phyloP scores from a whole-genome alignment of 2,329 filamentous ascomycete genomes.

The Stachybotrys echinatus region DNA sequence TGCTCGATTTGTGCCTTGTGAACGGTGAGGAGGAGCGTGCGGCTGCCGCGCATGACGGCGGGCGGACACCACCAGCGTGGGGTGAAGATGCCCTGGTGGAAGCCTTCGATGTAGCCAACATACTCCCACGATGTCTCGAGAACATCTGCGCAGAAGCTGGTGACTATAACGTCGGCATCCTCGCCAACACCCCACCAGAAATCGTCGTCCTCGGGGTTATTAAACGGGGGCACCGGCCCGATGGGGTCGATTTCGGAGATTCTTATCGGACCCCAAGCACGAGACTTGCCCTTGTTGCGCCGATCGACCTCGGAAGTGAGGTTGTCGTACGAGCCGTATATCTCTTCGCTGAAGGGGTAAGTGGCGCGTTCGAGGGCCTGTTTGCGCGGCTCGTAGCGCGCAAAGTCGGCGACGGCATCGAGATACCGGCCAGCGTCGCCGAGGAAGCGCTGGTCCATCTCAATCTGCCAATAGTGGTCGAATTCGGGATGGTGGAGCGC shows the following conservation, averaged over 20 bases:
- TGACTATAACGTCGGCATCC: conserved; percentile 24
- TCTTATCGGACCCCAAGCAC: conserved; percentile 23
- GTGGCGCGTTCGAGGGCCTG: conserved; percentile 54
- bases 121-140: conserved; percentile 23
- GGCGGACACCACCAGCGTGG: conserved; percentile 29
- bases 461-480: conserved; percentile 31
- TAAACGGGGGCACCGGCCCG: conserved; percentile 19
- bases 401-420: conserved; percentile 30
- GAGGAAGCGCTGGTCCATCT: conserved; percentile 38
- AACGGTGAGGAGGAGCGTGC: conserved; percentile 22
- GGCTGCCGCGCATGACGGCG: conserved; percentile 25
- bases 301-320: conserved; percentile 24
- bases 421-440: conserved; percentile 24
- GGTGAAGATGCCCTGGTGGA: conserved; percentile 14
- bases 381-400: conserved; percentile 48
- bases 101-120: conserved; percentile 22
- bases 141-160: conserved; percentile 22
- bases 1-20: conserved; percentile 24
- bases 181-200: conserved; percentile 27
- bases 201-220: conserved; percentile 14
- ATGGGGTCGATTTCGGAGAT: conserved; percentile 21
- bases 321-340: conserved; percentile 40
- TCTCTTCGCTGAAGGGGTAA: conserved; percentile 47
- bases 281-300: conserved; percentile 18
- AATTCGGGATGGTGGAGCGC: conserved; percentile 26